Conservation (phyloP, 768 basidiomycete species). For the Cystofilobasidium macerans region DNA sequence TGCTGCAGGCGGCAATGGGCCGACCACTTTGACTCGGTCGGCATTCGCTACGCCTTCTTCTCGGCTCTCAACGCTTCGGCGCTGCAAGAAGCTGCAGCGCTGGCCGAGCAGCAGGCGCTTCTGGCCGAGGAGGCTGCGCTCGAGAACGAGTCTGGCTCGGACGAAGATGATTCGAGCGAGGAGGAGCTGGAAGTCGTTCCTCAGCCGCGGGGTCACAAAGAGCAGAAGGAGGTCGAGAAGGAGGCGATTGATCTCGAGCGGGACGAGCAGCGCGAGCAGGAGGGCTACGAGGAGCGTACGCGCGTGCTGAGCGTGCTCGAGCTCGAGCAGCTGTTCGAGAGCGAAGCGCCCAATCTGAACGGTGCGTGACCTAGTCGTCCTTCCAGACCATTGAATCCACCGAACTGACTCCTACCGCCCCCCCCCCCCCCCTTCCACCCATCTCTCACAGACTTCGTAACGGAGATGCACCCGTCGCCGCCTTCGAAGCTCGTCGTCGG, state of each 20-base stretch:
- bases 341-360: conserved; percentile 57
- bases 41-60: conserved; percentile 77
- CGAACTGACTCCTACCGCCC: too few relatives aligned
- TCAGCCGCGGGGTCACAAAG: conserved; percentile 43
- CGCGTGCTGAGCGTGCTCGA: conserved; percentile 74
- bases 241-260: conserved; percentile 38
- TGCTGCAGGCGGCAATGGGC: conserved; percentile 67
- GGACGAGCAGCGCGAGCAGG: conserved; percentile 22
- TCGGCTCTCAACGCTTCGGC: conserved; percentile 81
- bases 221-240: conserved; percentile 31
- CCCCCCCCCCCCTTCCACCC: neutral
- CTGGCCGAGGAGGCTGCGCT: conserved; percentile 49
- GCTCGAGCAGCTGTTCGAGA: conserved; percentile 69
- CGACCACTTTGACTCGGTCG: conserved; percentile 69
- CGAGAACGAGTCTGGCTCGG: conserved; percentile 41
- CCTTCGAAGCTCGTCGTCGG: conserved; percentile 65
- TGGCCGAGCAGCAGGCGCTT: conserved; percentile 32
- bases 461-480: conserved; percentile 45
- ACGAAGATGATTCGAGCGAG: conserved; percentile 34
- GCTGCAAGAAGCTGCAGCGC: conserved; percentile 53
- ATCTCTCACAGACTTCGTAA: conserved; percentile 48
- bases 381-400: too few relatives aligned
- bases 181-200: conserved; percentile 36
- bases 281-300: conserved; percentile 42
- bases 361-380: too few relatives aligned